These are phyloP conservation scores for Jackrogersella multiformis DNA, from an alignment of 495 filamentous ascomycete genomes.

Conservation along the genomic window DNA sequence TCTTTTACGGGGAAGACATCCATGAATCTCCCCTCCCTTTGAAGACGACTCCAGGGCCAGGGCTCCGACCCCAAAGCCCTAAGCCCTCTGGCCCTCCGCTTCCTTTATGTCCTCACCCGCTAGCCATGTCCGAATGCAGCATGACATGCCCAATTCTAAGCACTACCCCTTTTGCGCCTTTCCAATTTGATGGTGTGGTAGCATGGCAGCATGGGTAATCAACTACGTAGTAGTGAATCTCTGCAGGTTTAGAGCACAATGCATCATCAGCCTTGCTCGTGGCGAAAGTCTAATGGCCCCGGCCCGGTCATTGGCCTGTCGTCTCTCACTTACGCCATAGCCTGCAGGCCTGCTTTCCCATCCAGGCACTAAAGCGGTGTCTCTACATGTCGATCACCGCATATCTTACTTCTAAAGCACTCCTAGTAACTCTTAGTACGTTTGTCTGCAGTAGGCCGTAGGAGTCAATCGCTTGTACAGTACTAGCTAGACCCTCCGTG, in stretches of 20 bases:
- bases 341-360: constrained; percentile 45
- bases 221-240: constrained; percentile 33
- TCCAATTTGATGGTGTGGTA: constrained; percentile 32
- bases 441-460: constrained; percentile 33
- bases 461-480: constrained; percentile 18
- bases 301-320: constrained; percentile 36
- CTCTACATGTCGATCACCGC: constrained; percentile 50
- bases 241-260: constrained; percentile 33
- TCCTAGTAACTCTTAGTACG: constrained; percentile 13
- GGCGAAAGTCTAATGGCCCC: constrained; percentile 40
- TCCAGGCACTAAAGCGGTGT: constrained; percentile 46
- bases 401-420: constrained; percentile 32
- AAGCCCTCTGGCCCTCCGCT: constrained; percentile 17
- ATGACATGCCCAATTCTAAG: constrained; percentile 38
- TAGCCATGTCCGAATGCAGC: constrained; percentile 40
- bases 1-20: constrained; percentile 17
- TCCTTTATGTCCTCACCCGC: constrained; percentile 30
- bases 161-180: constrained; percentile 25
- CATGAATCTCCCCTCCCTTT: not conserved
- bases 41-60: too few species aligned
- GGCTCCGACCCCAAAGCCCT: not conserved
- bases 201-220: constrained; percentile 25
- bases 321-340: constrained; percentile 45
- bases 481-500: constrained; percentile 30
- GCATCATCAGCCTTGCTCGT: constrained; percentile 46